Evolutionary conservation across 2,329 filamentous ascomycete species (phyloP).

Genomic region (Byssochlamys sp.): DNA sequence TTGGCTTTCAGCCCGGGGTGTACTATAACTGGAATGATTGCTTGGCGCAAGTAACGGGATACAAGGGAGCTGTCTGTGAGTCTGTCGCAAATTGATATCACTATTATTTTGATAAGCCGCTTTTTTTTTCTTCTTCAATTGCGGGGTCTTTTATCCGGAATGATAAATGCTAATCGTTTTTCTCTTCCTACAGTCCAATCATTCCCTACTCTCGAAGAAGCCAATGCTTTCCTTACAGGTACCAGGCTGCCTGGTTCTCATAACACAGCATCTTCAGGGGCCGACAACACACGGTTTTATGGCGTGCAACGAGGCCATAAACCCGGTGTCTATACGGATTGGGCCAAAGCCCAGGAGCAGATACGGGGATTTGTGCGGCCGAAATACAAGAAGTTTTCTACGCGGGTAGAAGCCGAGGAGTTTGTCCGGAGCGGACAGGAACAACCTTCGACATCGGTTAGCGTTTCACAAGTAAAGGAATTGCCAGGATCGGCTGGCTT

Average conservation of each 20-base stretch:
- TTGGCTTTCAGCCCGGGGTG: conserved; percentile 51
- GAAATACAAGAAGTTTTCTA: conserved; percentile 59
- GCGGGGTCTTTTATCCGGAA: background rate
- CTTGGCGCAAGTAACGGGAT: conserved; percentile 52
- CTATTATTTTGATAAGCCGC: background rate
- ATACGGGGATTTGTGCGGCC: conserved; percentile 63
- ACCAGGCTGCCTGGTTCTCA: conserved; percentile 35
- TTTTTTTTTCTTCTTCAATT: no score
- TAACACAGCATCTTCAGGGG: conserved; percentile 25
- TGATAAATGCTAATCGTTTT: background rate
- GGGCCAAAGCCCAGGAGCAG: conserved; percentile 62
- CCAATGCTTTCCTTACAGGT: conserved; percentile 65
- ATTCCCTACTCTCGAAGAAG: conserved; percentile 63
- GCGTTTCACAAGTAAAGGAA: background rate
- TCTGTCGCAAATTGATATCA: conserved; percentile 12
- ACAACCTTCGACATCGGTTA: conserved; percentile 8
- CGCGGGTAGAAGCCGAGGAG: conserved; percentile 62
- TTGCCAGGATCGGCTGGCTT: conserved; percentile 25
- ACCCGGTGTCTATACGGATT: conserved; percentile 55
- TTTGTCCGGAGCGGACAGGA: conserved; percentile 50
- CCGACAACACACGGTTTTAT: conserved; percentile 46
- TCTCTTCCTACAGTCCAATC: conserved; percentile 58
- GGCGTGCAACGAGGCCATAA: conserved; percentile 49
- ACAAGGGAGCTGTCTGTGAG: conserved; percentile 60
- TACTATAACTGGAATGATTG: conserved; percentile 57